A percentile compares a stretch with the other conserved stretches of the same genome.
Conservation (phyloP, 441 rosid species). For the Gossypium davidsonii region DNA sequence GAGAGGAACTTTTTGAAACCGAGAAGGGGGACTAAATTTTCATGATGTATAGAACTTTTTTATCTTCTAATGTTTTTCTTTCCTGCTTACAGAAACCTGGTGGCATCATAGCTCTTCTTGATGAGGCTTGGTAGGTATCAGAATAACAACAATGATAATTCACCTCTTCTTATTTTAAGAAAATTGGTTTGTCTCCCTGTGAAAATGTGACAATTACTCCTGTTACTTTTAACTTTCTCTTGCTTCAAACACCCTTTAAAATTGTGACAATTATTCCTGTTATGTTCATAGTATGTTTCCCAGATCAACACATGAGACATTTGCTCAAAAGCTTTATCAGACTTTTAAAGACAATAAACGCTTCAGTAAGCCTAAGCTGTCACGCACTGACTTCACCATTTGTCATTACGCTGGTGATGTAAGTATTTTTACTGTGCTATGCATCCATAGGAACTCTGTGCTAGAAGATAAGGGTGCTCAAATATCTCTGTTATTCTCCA, state of each 20-base stretch:
- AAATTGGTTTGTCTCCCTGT: neutral
- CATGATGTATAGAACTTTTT: neutral
- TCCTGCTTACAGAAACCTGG: conserved; percentile 83
- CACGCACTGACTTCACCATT: conserved; percentile 84
- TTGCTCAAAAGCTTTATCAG: conserved; percentile 90
- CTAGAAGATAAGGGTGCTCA: neutral
- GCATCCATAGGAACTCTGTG: neutral
- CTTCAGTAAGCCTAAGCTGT: conserved; percentile 88
- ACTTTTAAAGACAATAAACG: conserved; percentile 87
- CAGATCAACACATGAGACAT: conserved; percentile 89
- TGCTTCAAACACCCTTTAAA: neutral
- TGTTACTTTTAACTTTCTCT: conserved; percentile 17
- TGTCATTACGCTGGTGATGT: conserved; percentile 98
- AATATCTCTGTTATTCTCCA: neutral
- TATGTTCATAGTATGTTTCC: conserved; percentile 81
- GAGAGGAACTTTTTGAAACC: neutral
- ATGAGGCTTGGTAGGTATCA: conserved; percentile 86
- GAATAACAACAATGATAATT: neutral
- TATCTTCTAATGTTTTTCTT: conserved; percentile 24
- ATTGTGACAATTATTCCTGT: conserved; percentile 17
- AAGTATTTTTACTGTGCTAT: conserved; percentile 30
- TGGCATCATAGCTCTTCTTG: conserved; percentile 93
- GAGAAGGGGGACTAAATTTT: neutral
- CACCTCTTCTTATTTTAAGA: conserved; percentile 10
- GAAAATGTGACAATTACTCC: conserved; percentile 10